phyloP scores from a whole-genome alignment of 2,329 filamentous ascomycete species.

The Beauveria varroae region DNA sequence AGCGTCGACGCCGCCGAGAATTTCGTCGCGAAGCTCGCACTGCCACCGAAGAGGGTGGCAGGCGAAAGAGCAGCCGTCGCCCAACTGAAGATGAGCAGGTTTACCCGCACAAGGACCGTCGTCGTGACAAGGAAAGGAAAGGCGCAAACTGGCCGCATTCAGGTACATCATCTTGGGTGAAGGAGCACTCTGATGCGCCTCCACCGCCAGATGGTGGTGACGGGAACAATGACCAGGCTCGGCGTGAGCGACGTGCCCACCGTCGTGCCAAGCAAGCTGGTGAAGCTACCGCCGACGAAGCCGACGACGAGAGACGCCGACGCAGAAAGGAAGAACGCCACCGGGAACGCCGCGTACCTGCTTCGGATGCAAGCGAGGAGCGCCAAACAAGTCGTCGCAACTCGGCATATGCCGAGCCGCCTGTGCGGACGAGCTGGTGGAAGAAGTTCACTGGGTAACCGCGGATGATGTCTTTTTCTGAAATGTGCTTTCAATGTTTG shows the following conservation, averaged over 20 bases:
- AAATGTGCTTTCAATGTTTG: not conserved
- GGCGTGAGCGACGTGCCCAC: conserved; percentile 40
- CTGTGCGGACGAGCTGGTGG: conserved; percentile 11
- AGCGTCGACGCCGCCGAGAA: conserved; percentile 43
- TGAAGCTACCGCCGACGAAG: conserved; percentile 29
- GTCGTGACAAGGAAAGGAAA: conserved; percentile 29
- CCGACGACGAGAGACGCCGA: conserved; percentile 36
- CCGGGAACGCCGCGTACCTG: conserved; percentile 16
- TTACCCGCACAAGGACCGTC: conserved; percentile 34
- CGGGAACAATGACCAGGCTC: conserved; percentile 40
- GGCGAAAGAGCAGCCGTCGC: conserved; percentile 32
- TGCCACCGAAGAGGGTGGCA: conserved; percentile 30
- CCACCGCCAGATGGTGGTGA: conserved; percentile 43
- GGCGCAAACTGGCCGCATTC: conserved; percentile 50
- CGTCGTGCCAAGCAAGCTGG: conserved; percentile 36
- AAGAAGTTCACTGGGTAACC: conserved; percentile 12
- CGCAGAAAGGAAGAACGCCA: conserved; percentile 38
- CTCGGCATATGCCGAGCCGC: conserved; percentile 5
- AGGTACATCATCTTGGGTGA: conserved; percentile 59
- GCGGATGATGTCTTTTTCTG: not conserved
- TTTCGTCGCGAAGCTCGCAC: conserved; percentile 36
- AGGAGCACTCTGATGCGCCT: conserved; percentile 55
- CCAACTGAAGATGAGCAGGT: conserved; percentile 36
- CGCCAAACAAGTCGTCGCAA: conserved; percentile 1
- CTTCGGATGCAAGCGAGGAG: conserved; percentile 8